Percentiles rank a stretch among this genome's conserved stretches.
Evolutionary conservation across 2,329 filamentous ascomycete genomes (phyloP).

Genomic region (Fusarium sororula): DNA sequence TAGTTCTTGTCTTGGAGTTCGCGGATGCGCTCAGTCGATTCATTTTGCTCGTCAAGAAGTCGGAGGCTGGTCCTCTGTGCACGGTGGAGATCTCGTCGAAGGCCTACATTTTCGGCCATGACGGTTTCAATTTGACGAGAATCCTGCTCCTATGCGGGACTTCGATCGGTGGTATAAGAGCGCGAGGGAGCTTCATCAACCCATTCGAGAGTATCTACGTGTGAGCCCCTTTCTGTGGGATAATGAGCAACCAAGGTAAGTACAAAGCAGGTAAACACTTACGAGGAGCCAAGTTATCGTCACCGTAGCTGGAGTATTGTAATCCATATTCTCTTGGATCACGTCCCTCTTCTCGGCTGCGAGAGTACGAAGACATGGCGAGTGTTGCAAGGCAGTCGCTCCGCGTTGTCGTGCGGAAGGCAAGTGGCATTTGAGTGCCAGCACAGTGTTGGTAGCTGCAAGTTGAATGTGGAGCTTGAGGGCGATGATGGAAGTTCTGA

Average conservation of each 20-base stretch:
- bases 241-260: neutral
- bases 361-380: neutral
- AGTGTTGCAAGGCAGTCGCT: neutral
- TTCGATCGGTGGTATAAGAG: neutral
- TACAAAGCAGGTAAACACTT: neutral
- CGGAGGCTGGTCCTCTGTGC: neutral
- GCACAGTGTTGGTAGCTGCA: neutral
- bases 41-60: neutral
- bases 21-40: neutral
- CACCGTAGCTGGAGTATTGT: neutral
- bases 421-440: neutral
- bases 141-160: neutral
- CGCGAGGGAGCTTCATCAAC: neutral
- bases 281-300: neutral
- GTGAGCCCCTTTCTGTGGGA: neutral
- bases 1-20: neutral
- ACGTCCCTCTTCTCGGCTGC: neutral
- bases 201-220: neutral
- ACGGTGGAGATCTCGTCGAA: neutral
- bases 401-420: neutral
- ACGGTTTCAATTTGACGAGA: neutral
- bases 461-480: too few species aligned
- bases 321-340: neutral
- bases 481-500: neutral
- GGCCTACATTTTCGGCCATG: neutral